phyloP scores from a whole-genome alignment of 2,329 filamentous ascomycete genomes.

The Cucurbitaria berberidis region DNA sequence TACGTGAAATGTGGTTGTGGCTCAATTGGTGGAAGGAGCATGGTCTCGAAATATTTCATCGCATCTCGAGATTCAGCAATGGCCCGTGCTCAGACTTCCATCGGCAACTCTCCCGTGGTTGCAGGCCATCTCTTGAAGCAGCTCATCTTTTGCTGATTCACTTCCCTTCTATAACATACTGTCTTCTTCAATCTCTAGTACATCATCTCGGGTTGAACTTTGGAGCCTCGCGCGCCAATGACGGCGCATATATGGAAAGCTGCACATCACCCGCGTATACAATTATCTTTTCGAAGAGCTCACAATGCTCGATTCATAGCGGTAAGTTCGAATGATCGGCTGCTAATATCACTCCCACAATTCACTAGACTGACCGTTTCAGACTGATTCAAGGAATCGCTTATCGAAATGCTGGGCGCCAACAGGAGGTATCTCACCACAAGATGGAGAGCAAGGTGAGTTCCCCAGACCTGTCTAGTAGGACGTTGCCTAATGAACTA shows the following conservation, averaged over 20 bases:
- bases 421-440: slow-evolving; percentile 69
- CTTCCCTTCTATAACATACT: neutral
- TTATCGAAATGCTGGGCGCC: slow-evolving; percentile 82
- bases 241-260: slow-evolving; percentile 31
- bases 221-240: slow-evolving; percentile 28
- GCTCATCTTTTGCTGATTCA: neutral
- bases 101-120: slow-evolving; percentile 14
- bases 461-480: neutral
- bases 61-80: slow-evolving; percentile 21
- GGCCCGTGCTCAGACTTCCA: slow-evolving; percentile 30
- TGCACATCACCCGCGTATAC: slow-evolving; percentile 18
- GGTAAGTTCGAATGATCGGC: slow-evolving; percentile 33
- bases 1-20: slow-evolving; percentile 35
- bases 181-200: neutral
- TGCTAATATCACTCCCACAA: neutral
- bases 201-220: neutral
- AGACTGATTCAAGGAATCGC: slow-evolving; percentile 64
- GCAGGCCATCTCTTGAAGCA: slow-evolving; percentile 10
- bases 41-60: slow-evolving; percentile 38
- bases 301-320: slow-evolving; percentile 41
- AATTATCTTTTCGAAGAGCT: slow-evolving; percentile 5
- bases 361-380: neutral
- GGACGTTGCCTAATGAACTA: slow-evolving; percentile 11
- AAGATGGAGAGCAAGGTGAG: slow-evolving; percentile 55
- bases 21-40: slow-evolving; percentile 30